Evolutionary conservation across 495 filamentous ascomycete genomes (phyloP), one percentile per base, ranked within the genome.

Genomic region (Penicillium canescens): DNA sequence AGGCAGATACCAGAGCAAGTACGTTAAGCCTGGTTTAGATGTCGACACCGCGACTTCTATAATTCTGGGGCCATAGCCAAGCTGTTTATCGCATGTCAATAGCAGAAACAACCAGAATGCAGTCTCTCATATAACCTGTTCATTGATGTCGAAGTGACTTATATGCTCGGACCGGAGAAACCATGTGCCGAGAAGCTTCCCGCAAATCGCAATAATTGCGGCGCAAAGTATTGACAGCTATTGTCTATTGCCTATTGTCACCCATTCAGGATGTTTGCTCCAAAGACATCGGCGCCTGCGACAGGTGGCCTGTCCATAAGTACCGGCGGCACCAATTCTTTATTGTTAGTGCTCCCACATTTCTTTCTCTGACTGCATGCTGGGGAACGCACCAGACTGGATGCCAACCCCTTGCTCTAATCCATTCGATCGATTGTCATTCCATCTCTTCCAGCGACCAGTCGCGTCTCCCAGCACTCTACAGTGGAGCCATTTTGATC

Each of bases 231-330:
- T 33, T 33, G 38, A 47, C 12, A 42, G 37, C 52, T 54, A 28
- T 60, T 57, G 45, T 46, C 33, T 40, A 10, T 12, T n/a, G 13
- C 6, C 10, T 28, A 38, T 48, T 16, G 5, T 26, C 28, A 43
- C 31, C 37, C 53, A 37, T 34, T 48, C 58, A 62, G 16, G 38
- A 78, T 78, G 75, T 78, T 78, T 54, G 85, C 85, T 36, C 76
- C 82, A 39, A 91, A 87, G 72, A 81, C 85, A 55, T 81, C 86
- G 21, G 56, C 63, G 23, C 64, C 70, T 26, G 56, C 71, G 12
- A 37, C 70, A 9, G 80, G 77, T 16, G 86, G 83, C 49, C 76
- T 92, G 49, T 89, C 83, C 52, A 88, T 94, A 65, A 92, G 90
- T 66, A 94, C 89, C n/a, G 81, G 74, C 40, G 78, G 84, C 34